Evolutionary conservation across 192 early-diverging fungal genomes (phyloP), one percentile per base, ranked within the genome.

Genomic region (Radiomyces spectabilis): DNA sequence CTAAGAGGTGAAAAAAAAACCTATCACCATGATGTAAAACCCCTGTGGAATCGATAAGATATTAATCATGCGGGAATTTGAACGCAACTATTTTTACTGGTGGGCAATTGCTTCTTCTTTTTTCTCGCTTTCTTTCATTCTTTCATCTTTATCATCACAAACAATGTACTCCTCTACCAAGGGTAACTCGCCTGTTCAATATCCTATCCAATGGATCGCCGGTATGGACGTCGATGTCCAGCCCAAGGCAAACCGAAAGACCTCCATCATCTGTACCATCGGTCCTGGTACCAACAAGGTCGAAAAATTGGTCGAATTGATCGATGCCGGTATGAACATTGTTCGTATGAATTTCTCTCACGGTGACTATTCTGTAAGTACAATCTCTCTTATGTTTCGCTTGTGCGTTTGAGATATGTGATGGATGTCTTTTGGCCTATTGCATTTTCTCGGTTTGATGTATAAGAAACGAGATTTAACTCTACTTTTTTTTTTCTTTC

Each of bases 201-300:
- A 27, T 19, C 59, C 73, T 56, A 77, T 87, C 25, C 71, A 86
- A 65, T 91, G 88, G 88, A 58, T 88, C 30, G 72, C 85, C 25
- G 72, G 72, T 29, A 74, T 91, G 42, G 69, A 67, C 48, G 81
- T 87, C 43, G 79, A 72, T 53, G 57, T 69, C 35, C 68, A 80
- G 38, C 80, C 78, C 5, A 53, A 54, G 22, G 75, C 72, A 25
- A 61, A 77, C 43, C 84, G 89, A 58, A 88, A 88, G 69, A 86
- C 83, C 25, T 85, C 86, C 41, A 89, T 91, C 32, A 88, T 91
- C 68, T 88, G 86, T 70, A 91, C 89, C 53, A 85, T 83, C 54
- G 81, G 83, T 8, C 87, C 88, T 33, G 83, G 82, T 63, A 89
- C 87, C 31, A 87, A 89, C 77, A 75, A 56, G 2, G 74, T 82